Evolutionary conservation across 2,329 filamentous ascomycete genomes (phyloP).

Genomic region (Hypoxylon sp.): DNA sequence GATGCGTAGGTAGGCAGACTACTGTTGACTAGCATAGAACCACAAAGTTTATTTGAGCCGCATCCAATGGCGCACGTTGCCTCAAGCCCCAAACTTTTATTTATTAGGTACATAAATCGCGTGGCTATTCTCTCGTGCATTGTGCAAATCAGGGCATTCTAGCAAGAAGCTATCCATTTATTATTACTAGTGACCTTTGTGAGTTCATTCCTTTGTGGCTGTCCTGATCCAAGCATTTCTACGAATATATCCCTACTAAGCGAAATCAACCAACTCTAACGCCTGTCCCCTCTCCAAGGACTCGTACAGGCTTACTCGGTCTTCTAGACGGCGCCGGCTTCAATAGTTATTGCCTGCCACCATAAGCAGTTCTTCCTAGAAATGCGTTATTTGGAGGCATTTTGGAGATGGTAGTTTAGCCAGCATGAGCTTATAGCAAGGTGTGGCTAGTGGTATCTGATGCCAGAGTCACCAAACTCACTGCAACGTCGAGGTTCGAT

Average conservation of each 20-base stretch:
- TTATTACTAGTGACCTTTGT: neutral
- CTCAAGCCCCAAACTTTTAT: slow-evolving; percentile 2
- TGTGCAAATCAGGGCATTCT: neutral
- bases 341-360: neutral
- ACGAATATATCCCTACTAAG: neutral
- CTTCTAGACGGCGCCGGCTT: neutral
- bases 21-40: neutral
- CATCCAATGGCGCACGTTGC: neutral
- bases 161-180: neutral
- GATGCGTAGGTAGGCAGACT: slow-evolving; percentile 50
- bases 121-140: neutral
- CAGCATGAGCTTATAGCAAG: neutral
- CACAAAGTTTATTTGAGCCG: slow-evolving; percentile 17
- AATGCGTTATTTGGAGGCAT: neutral
- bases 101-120: neutral
- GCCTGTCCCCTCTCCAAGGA: neutral
- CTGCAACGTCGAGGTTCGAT: neutral
- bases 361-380: neutral
- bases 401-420: neutral
- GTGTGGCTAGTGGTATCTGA: neutral
- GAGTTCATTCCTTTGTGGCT: neutral
- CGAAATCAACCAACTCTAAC: neutral
- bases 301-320: neutral
- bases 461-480: neutral
- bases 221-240: neutral